These are phyloP conservation scores for Trichomonascaceae sp. DNA, from an alignment of 1,139 yeast species.

Conservation along the genomic window DNA sequence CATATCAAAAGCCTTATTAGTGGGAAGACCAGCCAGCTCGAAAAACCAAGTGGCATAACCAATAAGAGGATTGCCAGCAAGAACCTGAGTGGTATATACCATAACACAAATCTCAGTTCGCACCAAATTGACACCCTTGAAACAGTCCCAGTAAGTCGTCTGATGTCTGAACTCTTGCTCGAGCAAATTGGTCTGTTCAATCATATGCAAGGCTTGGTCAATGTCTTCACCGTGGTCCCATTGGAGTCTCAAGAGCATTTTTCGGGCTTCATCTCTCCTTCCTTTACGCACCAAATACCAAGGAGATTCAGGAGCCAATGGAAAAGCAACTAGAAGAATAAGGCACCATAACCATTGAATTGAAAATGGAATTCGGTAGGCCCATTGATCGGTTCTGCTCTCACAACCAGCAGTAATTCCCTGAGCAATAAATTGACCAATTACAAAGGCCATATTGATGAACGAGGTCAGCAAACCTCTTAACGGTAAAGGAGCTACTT, in stretches of 20 bases:
- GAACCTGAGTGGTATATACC: slow-evolving; percentile 44
- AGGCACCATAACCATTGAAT: slow-evolving; percentile 62
- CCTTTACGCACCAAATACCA: slow-evolving; percentile 45
- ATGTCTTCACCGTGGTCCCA: slow-evolving; percentile 17
- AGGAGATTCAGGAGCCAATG: slow-evolving; percentile 47
- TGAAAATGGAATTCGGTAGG: slow-evolving; percentile 45
- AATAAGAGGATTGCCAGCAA: slow-evolving; percentile 38
- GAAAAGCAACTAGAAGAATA: slow-evolving; percentile 44
- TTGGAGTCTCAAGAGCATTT: slow-evolving; percentile 12
- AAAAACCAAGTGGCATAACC: slow-evolving; percentile 17
- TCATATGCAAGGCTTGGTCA: slow-evolving; percentile 30
- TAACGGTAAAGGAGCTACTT: slow-evolving; percentile 40
- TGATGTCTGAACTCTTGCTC: slow-evolving; percentile 35
- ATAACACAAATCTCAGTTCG: slow-evolving; percentile 48
- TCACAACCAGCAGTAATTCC: slow-evolving; percentile 37
- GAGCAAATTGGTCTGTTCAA: slow-evolving; percentile 41
- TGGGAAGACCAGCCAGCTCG: slow-evolving; percentile 17
- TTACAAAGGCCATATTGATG: slow-evolving; percentile 40
- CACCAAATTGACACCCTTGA: slow-evolving; percentile 44
- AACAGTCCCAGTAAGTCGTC: slow-evolving; percentile 41
- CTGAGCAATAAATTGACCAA: slow-evolving; percentile 40
- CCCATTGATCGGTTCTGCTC: slow-evolving; percentile 28
- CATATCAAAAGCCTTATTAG: slow-evolving; percentile 14
- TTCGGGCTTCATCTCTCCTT: slow-evolving; percentile 34
- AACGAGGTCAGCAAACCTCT: slow-evolving; percentile 40